phyloP scores from a whole-genome alignment of 306 rosid species.

The Casuarina equisetifolia region DNA sequence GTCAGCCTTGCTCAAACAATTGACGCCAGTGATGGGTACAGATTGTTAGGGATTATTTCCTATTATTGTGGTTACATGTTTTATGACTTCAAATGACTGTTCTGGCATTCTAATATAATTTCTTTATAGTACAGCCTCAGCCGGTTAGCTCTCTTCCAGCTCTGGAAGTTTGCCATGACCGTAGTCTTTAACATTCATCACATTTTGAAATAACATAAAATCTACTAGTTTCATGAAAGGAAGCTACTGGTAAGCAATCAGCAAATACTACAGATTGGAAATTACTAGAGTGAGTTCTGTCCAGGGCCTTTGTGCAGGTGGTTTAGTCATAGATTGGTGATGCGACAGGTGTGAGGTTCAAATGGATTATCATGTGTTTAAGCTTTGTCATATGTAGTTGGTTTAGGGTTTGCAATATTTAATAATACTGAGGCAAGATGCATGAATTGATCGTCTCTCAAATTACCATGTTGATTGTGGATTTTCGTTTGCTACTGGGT shows the following conservation, averaged over 20 bases:
- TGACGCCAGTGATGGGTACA: slow-evolving; percentile 22
- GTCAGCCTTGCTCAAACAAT: slow-evolving; percentile 26
- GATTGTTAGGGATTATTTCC: slow-evolving; percentile 15
- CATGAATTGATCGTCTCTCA: not conserved
- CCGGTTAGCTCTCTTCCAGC: not conserved
- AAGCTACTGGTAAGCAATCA: not conserved
- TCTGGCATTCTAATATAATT: not conserved
- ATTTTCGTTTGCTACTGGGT: not conserved
- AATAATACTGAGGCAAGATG: not conserved
- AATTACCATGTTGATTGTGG: not conserved
- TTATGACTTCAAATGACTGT: not conserved
- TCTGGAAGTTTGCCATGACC: not conserved
- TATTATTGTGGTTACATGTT: slow-evolving; percentile 21
- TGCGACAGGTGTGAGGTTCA: not conserved
- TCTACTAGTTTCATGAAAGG: not conserved
- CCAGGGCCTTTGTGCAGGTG: not conserved
- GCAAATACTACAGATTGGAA: not conserved
- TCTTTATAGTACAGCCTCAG: not conserved
- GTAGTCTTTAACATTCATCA: not conserved
- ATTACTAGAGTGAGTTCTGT: not conserved
- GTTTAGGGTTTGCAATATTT: not conserved
- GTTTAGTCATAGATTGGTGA: not conserved
- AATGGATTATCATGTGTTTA: too few relatives aligned
- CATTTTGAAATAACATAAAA: not conserved
- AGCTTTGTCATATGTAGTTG: not conserved